Conservation (phyloP, 805 yeast species). For the Cyberlindnera mississippiensis region DNA sequence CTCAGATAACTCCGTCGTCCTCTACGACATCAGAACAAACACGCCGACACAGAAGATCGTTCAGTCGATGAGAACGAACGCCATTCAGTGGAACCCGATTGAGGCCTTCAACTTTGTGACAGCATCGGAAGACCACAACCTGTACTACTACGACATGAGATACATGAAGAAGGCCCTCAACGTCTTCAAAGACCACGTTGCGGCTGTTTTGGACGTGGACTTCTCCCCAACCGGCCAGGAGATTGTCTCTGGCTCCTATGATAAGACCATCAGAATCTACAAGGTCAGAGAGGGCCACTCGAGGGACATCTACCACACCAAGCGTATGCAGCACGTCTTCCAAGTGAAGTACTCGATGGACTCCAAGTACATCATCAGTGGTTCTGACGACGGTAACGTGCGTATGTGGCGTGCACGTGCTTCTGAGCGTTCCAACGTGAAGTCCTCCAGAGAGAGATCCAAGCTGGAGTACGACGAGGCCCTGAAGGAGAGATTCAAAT, state of each 20-base stretch:
- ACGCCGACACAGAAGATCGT: conserved; percentile 90
- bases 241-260: conserved; percentile 92
- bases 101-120: conserved; percentile 92
- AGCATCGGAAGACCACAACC: conserved; percentile 92
- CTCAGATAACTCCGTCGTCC: conserved; percentile 83
- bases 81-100: conserved; percentile 95
- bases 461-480: conserved; percentile 89
- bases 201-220: conserved; percentile 92
- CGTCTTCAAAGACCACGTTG: conserved; percentile 91
- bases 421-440: conserved; percentile 76
- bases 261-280: conserved; percentile 83
- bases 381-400: conserved; percentile 95
- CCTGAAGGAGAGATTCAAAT: conserved; percentile 85
- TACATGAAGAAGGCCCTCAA: conserved; percentile 76
- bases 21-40: conserved; percentile 87
- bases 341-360: conserved; percentile 85
- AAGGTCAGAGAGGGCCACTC: conserved; percentile 82
- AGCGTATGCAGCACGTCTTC: conserved; percentile 95
- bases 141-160: conserved; percentile 95
- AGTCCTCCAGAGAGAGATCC: conserved; percentile 72
- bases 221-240: conserved; percentile 97
- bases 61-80: conserved; percentile 76
- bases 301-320: conserved; percentile 92
- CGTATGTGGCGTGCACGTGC: conserved; percentile 91
- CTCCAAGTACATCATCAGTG: conserved; percentile 78